Evolutionary conservation across 176 grass and related monocot genomes (phyloP).

Genomic region (sorghum (Sorghum bicolor)): DNA sequence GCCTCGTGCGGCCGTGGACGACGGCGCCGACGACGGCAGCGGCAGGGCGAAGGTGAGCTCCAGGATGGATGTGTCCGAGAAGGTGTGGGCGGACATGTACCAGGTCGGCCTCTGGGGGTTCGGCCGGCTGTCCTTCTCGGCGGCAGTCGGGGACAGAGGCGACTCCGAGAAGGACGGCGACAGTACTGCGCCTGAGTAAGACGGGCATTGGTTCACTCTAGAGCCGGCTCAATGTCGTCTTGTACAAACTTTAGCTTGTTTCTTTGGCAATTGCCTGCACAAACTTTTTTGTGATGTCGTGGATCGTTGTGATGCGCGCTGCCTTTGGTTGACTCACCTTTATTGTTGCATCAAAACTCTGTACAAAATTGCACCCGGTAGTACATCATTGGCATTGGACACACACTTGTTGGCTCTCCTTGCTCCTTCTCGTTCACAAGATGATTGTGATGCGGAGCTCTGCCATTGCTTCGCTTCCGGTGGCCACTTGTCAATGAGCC

Average conservation of each 20-base stretch:
- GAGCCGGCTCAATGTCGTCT: background rate
- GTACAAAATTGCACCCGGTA: conserved; percentile 14
- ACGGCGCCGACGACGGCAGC: background rate
- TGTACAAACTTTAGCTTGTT: background rate
- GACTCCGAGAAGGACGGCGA: conserved; percentile 10
- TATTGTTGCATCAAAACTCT: conserved; percentile 29
- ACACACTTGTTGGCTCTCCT: background rate
- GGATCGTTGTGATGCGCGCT: background rate
- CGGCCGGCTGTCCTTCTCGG: conserved; percentile 80
- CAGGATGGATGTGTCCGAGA: conserved; percentile 34
- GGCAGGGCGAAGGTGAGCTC: conserved; percentile 37
- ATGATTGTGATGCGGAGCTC: background rate
- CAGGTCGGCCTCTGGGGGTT: conserved; percentile 79
- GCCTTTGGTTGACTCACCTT: background rate
- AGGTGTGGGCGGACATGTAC: conserved; percentile 76
- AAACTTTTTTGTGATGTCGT: background rate
- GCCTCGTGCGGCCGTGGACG: background rate
- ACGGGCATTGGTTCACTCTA: too few relatives aligned
- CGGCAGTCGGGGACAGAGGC: background rate
- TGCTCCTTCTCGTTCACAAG: background rate
- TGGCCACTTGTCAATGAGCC: background rate
- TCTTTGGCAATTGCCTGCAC: background rate
- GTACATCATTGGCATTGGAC: background rate
- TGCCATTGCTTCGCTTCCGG: background rate
- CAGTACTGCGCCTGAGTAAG: background rate